Evolutionary conservation across 2,329 filamentous ascomycete species (phyloP).

Genomic region (Hymenoscyphus linearis): DNA sequence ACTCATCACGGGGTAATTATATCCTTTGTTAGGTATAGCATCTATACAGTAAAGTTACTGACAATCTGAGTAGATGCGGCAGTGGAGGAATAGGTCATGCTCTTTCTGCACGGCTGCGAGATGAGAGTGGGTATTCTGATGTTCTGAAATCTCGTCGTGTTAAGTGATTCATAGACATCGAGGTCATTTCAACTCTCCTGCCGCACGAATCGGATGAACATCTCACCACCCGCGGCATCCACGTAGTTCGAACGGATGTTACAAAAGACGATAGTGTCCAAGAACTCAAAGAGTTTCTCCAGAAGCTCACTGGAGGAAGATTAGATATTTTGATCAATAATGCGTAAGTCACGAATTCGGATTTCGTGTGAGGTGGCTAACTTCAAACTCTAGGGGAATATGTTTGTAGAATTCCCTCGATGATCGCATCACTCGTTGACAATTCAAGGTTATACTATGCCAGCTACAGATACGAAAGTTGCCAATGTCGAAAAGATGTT

Average conservation of each 20-base stretch:
- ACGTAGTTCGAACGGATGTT: neutral
- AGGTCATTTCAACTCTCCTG: neutral
- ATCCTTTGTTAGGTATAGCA: neutral
- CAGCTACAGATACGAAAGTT: neutral
- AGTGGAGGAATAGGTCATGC: neutral
- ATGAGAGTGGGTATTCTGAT: neutral
- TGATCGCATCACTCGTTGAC: neutral
- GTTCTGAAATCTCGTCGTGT: neutral
- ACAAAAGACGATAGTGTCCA: neutral
- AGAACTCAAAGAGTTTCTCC: neutral
- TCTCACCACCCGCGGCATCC: neutral
- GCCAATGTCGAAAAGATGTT: neutral
- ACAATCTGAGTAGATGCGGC: neutral
- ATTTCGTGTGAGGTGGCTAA: neutral
- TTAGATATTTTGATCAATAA: neutral
- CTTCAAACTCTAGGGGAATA: neutral
- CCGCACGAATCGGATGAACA: neutral
- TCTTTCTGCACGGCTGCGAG: neutral
- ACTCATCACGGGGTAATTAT: neutral
- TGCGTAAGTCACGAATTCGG: neutral
- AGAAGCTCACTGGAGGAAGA: neutral
- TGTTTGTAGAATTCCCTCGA: neutral
- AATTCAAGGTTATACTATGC: neutral
- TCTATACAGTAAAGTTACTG: neutral
- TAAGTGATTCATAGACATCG: neutral